phyloP scores from a whole-genome alignment of 306 rosid genomes.

The Echinosophora koreensis region DNA sequence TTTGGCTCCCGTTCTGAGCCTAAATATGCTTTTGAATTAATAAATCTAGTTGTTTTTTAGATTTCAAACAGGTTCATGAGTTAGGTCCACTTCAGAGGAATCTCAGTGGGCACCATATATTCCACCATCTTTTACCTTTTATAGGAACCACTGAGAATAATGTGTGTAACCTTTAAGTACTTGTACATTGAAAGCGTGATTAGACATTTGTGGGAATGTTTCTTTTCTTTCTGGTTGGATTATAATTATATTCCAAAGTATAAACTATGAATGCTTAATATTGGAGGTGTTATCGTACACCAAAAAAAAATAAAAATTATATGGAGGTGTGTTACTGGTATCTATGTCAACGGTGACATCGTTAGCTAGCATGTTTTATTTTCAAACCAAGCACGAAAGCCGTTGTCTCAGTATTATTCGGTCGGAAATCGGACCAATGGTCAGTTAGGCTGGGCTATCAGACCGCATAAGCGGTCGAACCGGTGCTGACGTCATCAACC shows the following conservation, averaged over 20 bases:
- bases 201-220: constrained; percentile 46
- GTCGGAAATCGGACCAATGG: too few relatives aligned
- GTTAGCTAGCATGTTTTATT: too few relatives aligned
- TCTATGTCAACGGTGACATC: not conserved
- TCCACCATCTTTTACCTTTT: constrained; percentile 47
- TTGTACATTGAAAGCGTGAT: constrained; percentile 45
- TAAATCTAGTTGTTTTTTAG: constrained; percentile 21
- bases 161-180: constrained; percentile 26
- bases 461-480: too few relatives aligned
- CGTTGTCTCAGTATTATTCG: too few relatives aligned
- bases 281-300: not conserved
- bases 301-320: too few relatives aligned
- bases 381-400: too few relatives aligned
- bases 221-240: constrained; percentile 35
- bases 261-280: not conserved
- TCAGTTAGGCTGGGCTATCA: too few relatives aligned
- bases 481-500: too few relatives aligned
- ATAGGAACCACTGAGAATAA: constrained; percentile 32
- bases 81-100: constrained; percentile 49
- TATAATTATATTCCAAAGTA: constrained; percentile 11
- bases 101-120: constrained; percentile 44
- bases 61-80: not conserved
- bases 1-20: constrained; percentile 32
- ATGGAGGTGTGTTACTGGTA: not conserved
- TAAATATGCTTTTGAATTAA: constrained; percentile 39